Conservation (phyloP, 2,329 filamentous ascomycete genomes). For the Penicillium sp. region DNA sequence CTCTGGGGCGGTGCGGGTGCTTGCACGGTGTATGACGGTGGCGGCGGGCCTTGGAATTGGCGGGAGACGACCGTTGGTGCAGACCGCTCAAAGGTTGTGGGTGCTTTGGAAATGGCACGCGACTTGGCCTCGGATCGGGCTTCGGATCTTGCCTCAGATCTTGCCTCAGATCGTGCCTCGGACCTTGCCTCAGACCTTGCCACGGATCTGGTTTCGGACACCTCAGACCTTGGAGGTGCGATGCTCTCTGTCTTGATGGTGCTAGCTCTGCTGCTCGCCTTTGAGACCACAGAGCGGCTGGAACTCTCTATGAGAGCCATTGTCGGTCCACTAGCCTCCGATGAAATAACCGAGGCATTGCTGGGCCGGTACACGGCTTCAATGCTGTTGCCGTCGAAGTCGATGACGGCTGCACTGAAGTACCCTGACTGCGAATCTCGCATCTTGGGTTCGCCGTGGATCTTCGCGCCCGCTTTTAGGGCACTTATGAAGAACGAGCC, state of each 20-base stretch:
- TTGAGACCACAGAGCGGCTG: slow-evolving; percentile 38
- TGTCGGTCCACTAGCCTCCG: slow-evolving; percentile 33
- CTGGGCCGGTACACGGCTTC: slow-evolving; percentile 66
- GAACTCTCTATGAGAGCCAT: slow-evolving; percentile 39
- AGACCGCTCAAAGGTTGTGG: slow-evolving; percentile 25
- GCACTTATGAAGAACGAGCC: slow-evolving; percentile 70
- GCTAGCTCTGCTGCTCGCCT: slow-evolving; percentile 29
- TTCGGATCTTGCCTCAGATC: not conserved
- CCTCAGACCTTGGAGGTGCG: slow-evolving; percentile 30
- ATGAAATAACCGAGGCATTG: slow-evolving; percentile 27
- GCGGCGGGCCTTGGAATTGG: slow-evolving; percentile 23
- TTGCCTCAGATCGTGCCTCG: not conserved
- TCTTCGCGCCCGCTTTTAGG: slow-evolving; percentile 62
- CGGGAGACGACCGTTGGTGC: slow-evolving; percentile 25
- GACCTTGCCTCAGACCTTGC: not conserved
- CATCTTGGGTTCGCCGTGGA: slow-evolving; percentile 57
- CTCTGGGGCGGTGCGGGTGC: slow-evolving; percentile 28
- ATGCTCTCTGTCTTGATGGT: slow-evolving; percentile 34
- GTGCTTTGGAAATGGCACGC: slow-evolving; percentile 29
- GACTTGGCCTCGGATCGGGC: slow-evolving; percentile 19
- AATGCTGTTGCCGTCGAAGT: slow-evolving; percentile 81
- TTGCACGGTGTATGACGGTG: slow-evolving; percentile 27
- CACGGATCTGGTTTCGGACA: not conserved
- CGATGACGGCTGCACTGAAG: slow-evolving; percentile 65
- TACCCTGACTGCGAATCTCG: slow-evolving; percentile 56